These are phyloP conservation scores for Trichophyton verrucosum DNA, from an alignment of 2,329 filamentous ascomycete species.

Conservation along the genomic window DNA sequence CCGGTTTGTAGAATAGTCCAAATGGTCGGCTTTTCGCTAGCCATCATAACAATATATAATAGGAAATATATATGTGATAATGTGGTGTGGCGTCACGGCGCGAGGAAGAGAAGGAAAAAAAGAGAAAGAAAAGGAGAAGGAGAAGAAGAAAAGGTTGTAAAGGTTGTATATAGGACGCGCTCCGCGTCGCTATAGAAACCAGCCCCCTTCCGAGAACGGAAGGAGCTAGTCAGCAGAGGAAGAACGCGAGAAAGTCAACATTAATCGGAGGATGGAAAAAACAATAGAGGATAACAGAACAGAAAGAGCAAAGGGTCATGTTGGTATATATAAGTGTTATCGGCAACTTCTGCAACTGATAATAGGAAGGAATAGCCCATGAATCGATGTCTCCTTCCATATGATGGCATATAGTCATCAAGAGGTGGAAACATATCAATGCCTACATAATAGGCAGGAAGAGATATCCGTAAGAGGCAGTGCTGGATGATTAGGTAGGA, in stretches of 20 bases:
- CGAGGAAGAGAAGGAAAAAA: not conserved
- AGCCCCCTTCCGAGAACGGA: not conserved
- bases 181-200: not conserved
- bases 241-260: not conserved
- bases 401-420: too few species aligned
- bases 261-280: too few species aligned
- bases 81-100: not conserved
- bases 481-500: not conserved
- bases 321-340: too few species aligned
- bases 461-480: not conserved
- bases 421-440: not conserved
- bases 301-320: too few species aligned
- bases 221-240: not conserved
- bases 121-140: too few species aligned
- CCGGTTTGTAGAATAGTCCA: too few species aligned
- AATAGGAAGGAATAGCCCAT: too few species aligned
- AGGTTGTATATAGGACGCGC: not conserved
- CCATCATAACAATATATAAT: not conserved
- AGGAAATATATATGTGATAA: too few species aligned
- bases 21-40: not conserved
- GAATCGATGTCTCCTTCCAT: too few species aligned
- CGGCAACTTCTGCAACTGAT: too few species aligned
- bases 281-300: too few species aligned
- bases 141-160: not conserved
- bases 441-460: not conserved